These are phyloP conservation scores for Arthrobotrys sphaeroides DNA, from an alignment of 2,329 filamentous ascomycete species.

Conservation along the genomic window DNA sequence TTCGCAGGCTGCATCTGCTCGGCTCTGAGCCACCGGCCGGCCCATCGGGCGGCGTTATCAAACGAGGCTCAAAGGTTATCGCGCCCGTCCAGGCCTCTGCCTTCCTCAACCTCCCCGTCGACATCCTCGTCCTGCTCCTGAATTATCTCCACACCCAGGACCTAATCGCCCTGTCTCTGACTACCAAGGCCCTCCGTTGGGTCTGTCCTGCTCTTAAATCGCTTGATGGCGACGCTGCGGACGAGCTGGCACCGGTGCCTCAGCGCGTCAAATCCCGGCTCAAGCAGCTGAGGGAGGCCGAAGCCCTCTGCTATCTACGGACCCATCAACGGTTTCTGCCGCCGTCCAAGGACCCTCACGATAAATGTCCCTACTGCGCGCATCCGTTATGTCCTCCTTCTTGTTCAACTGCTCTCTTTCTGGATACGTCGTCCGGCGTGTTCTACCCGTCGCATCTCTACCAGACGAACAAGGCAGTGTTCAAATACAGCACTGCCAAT, in stretches of 20 bases:
- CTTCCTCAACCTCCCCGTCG: slow-evolving; percentile 4
- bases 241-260: background rate
- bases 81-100: background rate
- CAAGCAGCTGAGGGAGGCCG: background rate
- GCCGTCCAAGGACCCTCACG: background rate
- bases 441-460: slow-evolving; percentile 28
- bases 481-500: slow-evolving; percentile 4
- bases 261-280: background rate
- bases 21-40: background rate
- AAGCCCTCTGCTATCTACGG: background rate
- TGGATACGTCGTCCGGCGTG: slow-evolving; percentile 2
- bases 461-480: background rate
- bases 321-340: slow-evolving; percentile 14
- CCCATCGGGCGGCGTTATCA: background rate
- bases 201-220: background rate
- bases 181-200: slow-evolving; percentile 17
- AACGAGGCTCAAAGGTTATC: background rate
- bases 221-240: background rate
- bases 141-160: slow-evolving; percentile 18
- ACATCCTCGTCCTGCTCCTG: slow-evolving; percentile 13
- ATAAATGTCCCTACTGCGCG: slow-evolving; percentile 22
- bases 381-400: slow-evolving; percentile 24
- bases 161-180: slow-evolving; percentile 8
- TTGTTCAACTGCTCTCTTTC: slow-evolving; percentile 15
- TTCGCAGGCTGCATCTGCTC: background rate